A percentile compares a stretch with the other conserved stretches of the same genome.
Conservation (phyloP, 164 flowering plant genomes). For the Hamamelis virginiana region DNA sequence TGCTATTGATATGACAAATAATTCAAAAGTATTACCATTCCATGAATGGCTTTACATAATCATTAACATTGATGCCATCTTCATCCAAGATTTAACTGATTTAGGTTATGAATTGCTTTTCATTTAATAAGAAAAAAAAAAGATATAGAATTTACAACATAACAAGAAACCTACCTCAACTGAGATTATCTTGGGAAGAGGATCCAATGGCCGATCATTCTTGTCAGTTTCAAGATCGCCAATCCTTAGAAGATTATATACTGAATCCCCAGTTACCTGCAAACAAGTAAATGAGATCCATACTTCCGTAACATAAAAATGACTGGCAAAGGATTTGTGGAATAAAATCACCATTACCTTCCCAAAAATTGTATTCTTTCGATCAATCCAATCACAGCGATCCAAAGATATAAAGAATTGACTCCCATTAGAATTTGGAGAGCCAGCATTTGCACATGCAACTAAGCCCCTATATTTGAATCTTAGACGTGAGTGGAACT, state of each 20-base stretch:
- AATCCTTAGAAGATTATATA: slow-evolving; percentile 71
- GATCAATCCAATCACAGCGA: slow-evolving; percentile 90
- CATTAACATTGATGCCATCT: no score
- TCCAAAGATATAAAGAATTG: slow-evolving; percentile 92
- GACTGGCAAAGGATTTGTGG: neutral
- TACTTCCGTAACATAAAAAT: neutral
- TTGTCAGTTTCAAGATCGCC: slow-evolving; percentile 84
- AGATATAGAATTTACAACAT: neutral
- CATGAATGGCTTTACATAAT: no score
- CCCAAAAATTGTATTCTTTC: slow-evolving; percentile 89
- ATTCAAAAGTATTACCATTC: no score
- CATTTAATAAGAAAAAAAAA: no score
- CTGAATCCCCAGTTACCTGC: slow-evolving; percentile 92
- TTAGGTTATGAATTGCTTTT: no score
- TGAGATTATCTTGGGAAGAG: slow-evolving; percentile 70
- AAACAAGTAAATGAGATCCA: slow-evolving; percentile 11
- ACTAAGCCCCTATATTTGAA: slow-evolving; percentile 92
- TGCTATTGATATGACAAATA: no score
- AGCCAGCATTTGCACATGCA: slow-evolving; percentile 87
- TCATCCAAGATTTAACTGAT: no score
- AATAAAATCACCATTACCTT: slow-evolving; percentile 51
- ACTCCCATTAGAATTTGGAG: slow-evolving; percentile 86
- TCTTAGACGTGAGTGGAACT: slow-evolving; percentile 86
- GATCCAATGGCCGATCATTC: slow-evolving; percentile 80
- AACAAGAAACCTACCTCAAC: slow-evolving; percentile 62